These are phyloP conservation scores for Immersiporthe knoxdaviesiana DNA, from an alignment of 2,329 filamentous ascomycete species.

Conservation along the genomic window DNA sequence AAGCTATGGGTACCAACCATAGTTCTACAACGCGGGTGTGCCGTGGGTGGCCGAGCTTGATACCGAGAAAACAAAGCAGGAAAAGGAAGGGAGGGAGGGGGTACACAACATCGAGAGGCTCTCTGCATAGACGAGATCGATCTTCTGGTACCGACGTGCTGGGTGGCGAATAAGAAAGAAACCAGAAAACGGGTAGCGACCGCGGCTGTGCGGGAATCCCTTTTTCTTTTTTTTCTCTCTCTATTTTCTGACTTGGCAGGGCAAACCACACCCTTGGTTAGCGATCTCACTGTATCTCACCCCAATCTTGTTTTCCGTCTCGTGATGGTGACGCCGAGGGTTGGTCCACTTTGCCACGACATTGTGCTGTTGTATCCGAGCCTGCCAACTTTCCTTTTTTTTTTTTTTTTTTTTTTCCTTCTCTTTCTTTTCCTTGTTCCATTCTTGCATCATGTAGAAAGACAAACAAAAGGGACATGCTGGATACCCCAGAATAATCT, in stretches of 20 bases:
- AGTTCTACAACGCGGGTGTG: background rate
- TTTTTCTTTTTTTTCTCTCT: background rate
- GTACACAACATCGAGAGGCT: conserved; percentile 12
- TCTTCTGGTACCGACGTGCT: conserved; percentile 13
- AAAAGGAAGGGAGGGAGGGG: no score
- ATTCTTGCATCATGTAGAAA: background rate
- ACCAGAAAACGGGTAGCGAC: background rate
- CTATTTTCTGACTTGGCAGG: background rate
- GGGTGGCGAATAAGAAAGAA: conserved; percentile 3
- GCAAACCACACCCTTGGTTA: background rate
- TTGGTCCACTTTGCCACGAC: background rate
- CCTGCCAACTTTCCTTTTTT: no score
- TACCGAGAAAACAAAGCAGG: background rate
- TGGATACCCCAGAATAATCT: no score
- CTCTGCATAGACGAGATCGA: conserved; percentile 16
- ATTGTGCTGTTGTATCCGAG: background rate
- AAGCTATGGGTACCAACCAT: background rate
- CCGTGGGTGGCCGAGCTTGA: conserved; percentile 14
- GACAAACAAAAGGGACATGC: no score
- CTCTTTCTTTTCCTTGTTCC: background rate
- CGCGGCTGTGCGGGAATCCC: background rate
- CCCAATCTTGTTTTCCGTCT: conserved; percentile 17
- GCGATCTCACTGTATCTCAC: conserved; percentile 5
- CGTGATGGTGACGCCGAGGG: conserved; percentile 3
- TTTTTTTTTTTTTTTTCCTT: background rate